Base-by-base conservation (phyloP, 2,329 filamentous ascomycete genomes). In the Fusarium nodosum region DNA sequence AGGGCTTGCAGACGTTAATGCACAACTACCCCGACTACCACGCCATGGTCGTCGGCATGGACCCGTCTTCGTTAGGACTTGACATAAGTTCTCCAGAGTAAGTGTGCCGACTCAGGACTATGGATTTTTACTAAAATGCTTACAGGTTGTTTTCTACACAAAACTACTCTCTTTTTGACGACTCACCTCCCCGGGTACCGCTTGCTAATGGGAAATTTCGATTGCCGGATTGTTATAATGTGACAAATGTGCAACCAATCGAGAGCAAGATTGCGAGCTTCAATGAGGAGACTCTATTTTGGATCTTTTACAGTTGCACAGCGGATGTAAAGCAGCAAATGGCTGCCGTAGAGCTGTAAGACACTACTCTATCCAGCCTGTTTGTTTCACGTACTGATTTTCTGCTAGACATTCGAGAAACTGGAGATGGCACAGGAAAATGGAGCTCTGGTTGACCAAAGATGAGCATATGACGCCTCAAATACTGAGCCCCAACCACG, bases 351-450 rank as follows among this genome's bases (percentile, higher is more conserved):
- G 88, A 91, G 75, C 80, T 91, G 88, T 90, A 79, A 79, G 87
- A 50, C 12, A 34, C 15, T 70, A 15, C 31, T 5, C 1, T 8
- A 13, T 6, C 10, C 38, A 24, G 24, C 3, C 34, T 13, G 15
- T 18, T 18, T 11, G 24, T 5, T 7, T 3, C 2, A 31, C 36
- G 3, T 2, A 28, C 58, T 75, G 28, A 74, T 52, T 24, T 18
- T 22, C n/a, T 24, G n/a, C 11, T 60, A 90, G 88, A 44, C 87
- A 88, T 72, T 85, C 84, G 61, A 85, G 89, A 22, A 89, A 89
- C 76, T 91, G 89, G 89, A 82, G 89, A 64, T 91, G 88, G 86
- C 88, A 91, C 76, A 90, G 90, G 80, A 89, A 89, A 76, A 79
- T 88, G 26, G 87, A 88, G 69, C 78, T 90, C 26, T 91, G 89